Conservation (phyloP, 1,284 basidiomycete genomes). For the Ustilago nuda region DNA sequence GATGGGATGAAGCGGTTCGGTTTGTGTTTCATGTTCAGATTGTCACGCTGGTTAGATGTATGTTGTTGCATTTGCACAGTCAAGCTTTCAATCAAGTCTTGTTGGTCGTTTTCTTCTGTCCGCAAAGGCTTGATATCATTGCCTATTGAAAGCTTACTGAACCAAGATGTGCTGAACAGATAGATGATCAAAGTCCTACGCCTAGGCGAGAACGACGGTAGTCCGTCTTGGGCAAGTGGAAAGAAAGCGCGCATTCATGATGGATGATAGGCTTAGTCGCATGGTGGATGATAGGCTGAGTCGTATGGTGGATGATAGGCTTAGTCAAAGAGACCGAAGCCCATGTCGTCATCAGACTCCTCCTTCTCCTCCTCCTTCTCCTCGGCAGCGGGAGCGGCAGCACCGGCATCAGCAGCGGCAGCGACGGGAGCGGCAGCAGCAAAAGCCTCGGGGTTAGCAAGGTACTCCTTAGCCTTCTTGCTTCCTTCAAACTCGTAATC, state of each 20-base stretch:
- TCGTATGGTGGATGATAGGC: slow-evolving; percentile 70
- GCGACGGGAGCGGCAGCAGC: slow-evolving; percentile 81
- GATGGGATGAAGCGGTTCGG: not conserved
- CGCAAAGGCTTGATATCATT: slow-evolving; percentile 2
- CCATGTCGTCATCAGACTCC: slow-evolving; percentile 69
- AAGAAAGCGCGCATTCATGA: not conserved
- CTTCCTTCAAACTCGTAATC: slow-evolving; percentile 95
- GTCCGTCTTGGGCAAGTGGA: not conserved
- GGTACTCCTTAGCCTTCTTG: slow-evolving; percentile 94
- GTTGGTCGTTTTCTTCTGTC: not conserved
- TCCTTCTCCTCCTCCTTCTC: slow-evolving; percentile 80
- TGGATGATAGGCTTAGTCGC: slow-evolving; percentile 74
- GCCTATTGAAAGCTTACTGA: not conserved
- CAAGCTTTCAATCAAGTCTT: not conserved
- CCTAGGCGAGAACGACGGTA: not conserved
- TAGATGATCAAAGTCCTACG: not conserved
- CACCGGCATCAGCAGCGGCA: slow-evolving; percentile 73
- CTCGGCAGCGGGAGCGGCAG: slow-evolving; percentile 72
- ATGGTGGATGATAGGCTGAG: slow-evolving; percentile 71
- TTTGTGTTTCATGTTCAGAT: not conserved
- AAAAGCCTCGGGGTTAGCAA: slow-evolving; percentile 97
- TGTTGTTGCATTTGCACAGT: not conserved
- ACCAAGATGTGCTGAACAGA: not conserved
- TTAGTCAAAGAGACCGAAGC: slow-evolving; percentile 85
- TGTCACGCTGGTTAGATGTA: not conserved